Evolutionary conservation across 2,329 filamentous ascomycete genomes (phyloP), one percentile per base, ranked within the genome.

Genomic region (Botrytis aclada): DNA sequence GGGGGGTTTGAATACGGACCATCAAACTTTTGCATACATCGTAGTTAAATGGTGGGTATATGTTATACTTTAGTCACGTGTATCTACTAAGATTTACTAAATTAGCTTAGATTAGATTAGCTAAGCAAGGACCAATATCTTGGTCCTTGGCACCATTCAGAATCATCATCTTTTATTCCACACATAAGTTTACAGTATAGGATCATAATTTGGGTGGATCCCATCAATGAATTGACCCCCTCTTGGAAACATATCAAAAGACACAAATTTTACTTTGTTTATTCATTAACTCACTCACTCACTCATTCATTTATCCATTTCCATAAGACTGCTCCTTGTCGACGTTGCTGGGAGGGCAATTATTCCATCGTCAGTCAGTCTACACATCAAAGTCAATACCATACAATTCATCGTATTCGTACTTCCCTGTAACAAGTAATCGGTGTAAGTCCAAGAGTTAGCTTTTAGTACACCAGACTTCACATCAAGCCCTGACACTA

Each of bases 11-110:
- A 25, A 69, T 69, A 43, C 47, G 65, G 66, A 69, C 37, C 39
- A 69, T 43, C 66, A 69, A 69, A 43, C 32, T 32, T 45, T 39
- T 64, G 61, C 61, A 64, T 45, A 32, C 25, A 54, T 54, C 47
- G 47, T 54, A 54, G 47, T n/a, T 29, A 29, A 16, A 22, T 29
- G n/a, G 18, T 45, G 39, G 61, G 39, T 64, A n/a, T n/a, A n/a
- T n/a, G n/a, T n/a, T n/a, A n/a, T n/a, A n/a, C n/a, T n/a, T n/a
- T n/a, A n/a, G n/a, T n/a, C n/a, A n/a, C n/a, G n/a, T n/a, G n/a
- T n/a, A n/a, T n/a, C n/a, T n/a, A n/a, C n/a, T n/a, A n/a, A n/a
- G n/a, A n/a, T n/a, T n/a, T n/a, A n/a, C n/a, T n/a, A n/a, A n/a
- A n/a, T n/a, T n/a, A n/a, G n/a, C n/a, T n/a, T n/a, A n/a, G n/a